phyloP scores from a whole-genome alignment of 2,329 filamentous ascomycete genomes.

The Verticillium dahliae region DNA sequence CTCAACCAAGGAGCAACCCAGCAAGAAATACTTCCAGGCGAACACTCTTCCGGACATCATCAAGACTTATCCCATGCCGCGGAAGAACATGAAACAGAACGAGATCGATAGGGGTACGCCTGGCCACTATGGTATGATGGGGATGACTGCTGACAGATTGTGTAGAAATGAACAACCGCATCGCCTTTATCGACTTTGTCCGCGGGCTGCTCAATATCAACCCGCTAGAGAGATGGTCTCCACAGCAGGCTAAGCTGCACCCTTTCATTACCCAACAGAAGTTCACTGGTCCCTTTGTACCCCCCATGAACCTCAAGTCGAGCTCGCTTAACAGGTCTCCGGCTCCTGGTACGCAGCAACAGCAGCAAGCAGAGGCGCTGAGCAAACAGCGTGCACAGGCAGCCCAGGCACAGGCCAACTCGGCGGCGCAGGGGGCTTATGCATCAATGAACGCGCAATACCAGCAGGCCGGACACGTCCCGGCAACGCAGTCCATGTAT shows the following conservation, averaged over 20 bases:
- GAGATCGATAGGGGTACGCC: constrained; percentile 85
- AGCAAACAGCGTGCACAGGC: constrained; percentile 83
- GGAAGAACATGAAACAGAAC: constrained; percentile 98
- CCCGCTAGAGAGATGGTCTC: constrained; percentile 93
- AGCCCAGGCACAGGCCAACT: constrained; percentile 64
- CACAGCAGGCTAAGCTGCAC: constrained; percentile 93
- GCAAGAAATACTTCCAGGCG: constrained; percentile 98
- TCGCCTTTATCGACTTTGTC: constrained; percentile 97
- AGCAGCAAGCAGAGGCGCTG: constrained; percentile 87
- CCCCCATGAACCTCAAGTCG: constrained; percentile 92
- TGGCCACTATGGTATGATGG: constrained; percentile 3
- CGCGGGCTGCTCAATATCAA: constrained; percentile 90
- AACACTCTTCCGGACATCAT: constrained; percentile 95
- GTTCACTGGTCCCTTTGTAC: constrained; percentile 91
- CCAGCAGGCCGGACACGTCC: constrained; percentile 30
- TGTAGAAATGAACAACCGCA: constrained; percentile 94
- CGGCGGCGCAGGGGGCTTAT: constrained; percentile 57
- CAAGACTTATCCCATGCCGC: constrained; percentile 93
- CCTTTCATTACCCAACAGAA: constrained; percentile 99
- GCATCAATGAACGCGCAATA: constrained; percentile 41
- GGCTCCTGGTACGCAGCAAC: constrained; percentile 88
- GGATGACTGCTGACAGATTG: constrained; percentile 11
- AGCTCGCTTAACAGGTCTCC: constrained; percentile 80
- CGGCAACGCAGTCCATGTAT: constrained; percentile 62
- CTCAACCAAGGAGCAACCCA: constrained; percentile 94